Conservation (phyloP, 495 filamentous ascomycete species). For the Xylaria longipes region DNA sequence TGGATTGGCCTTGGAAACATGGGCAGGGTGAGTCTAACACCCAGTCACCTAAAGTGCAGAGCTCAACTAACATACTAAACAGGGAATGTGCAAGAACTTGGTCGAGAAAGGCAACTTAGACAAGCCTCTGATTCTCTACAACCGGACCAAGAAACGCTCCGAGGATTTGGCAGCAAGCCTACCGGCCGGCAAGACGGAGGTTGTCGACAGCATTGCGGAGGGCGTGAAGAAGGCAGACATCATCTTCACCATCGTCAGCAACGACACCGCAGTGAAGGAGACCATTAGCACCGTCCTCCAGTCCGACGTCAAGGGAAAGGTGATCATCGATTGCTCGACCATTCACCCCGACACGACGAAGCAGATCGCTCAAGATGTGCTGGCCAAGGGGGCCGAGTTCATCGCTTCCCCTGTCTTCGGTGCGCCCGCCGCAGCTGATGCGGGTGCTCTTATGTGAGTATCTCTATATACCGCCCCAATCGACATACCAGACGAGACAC, state of each 20-base stretch:
- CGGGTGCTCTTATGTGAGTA: slow-evolving; percentile 65
- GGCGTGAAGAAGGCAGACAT: slow-evolving; percentile 74
- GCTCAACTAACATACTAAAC: slow-evolving; percentile 23
- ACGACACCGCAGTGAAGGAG: slow-evolving; percentile 72
- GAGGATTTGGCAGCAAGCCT: slow-evolving; percentile 62
- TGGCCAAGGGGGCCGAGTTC: slow-evolving; percentile 69
- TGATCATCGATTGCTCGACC: slow-evolving; percentile 87
- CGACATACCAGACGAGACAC: not conserved
- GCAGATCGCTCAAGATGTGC: slow-evolving; percentile 60
- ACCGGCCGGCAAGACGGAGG: slow-evolving; percentile 61
- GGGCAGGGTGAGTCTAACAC: slow-evolving; percentile 68
- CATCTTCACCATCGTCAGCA: slow-evolving; percentile 83
- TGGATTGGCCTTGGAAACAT: slow-evolving; percentile 94
- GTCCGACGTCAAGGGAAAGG: slow-evolving; percentile 67
- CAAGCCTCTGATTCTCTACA: slow-evolving; percentile 76
- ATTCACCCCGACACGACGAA: slow-evolving; percentile 85
- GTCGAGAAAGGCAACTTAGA: slow-evolving; percentile 75
- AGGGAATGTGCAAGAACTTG: slow-evolving; percentile 90
- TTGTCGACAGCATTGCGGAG: slow-evolving; percentile 66
- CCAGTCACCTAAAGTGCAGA: not conserved
- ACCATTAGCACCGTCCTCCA: slow-evolving; percentile 62
- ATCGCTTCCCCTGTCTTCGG: slow-evolving; percentile 85
- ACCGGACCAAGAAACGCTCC: slow-evolving; percentile 71
- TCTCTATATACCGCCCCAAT: not conserved
- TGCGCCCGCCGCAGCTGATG: slow-evolving; percentile 78